Evolutionary conservation across 805 yeast species (phyloP).

Genomic region (Candida hungchunana): DNA sequence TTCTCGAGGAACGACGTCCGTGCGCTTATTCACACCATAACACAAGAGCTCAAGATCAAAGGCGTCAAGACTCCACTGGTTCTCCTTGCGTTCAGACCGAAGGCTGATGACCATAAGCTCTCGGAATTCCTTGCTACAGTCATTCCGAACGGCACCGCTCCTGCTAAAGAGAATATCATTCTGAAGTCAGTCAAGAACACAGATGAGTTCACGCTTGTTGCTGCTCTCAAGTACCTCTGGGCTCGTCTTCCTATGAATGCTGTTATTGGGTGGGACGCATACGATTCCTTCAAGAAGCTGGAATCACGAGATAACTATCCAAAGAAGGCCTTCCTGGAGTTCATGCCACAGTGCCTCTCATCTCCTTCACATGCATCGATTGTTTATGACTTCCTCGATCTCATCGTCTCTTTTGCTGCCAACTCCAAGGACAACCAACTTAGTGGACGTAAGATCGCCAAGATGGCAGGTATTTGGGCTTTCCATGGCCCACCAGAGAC

Average conservation of each 20-base stretch:
- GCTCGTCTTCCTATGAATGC: conserved; percentile 75
- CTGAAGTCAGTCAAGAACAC: conserved; percentile 43
- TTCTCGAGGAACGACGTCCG: conserved; percentile 64
- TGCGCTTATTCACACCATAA: conserved; percentile 62
- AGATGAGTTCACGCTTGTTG: conserved; percentile 67
- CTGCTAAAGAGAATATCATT: conserved; percentile 41
- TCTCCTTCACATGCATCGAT: conserved; percentile 88
- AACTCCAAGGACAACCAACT: conserved; percentile 74
- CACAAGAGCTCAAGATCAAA: conserved; percentile 64
- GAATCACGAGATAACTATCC: conserved; percentile 69
- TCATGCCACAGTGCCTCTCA: conserved; percentile 79
- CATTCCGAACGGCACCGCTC: conserved; percentile 52
- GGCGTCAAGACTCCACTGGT: conserved; percentile 73
- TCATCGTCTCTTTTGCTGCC: conserved; percentile 71
- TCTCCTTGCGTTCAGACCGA: conserved; percentile 73
- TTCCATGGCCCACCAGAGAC: conserved; percentile 44
- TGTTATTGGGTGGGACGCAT: conserved; percentile 82
- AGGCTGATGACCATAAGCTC: conserved; percentile 56
- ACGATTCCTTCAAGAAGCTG: conserved; percentile 58
- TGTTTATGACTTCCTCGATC: conserved; percentile 81
- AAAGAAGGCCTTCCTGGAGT: conserved; percentile 65
- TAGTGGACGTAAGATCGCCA: conserved; percentile 75
- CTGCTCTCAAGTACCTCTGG: conserved; percentile 83
- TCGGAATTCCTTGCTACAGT: conserved; percentile 52
- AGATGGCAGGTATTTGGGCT: conserved; percentile 88